A percentile compares a stretch with the other conserved stretches of the same genome.
These are phyloP conservation scores for Gnaphalium uliginosum DNA, from an alignment of 129 eudicot genomes.

Conservation along the genomic window DNA sequence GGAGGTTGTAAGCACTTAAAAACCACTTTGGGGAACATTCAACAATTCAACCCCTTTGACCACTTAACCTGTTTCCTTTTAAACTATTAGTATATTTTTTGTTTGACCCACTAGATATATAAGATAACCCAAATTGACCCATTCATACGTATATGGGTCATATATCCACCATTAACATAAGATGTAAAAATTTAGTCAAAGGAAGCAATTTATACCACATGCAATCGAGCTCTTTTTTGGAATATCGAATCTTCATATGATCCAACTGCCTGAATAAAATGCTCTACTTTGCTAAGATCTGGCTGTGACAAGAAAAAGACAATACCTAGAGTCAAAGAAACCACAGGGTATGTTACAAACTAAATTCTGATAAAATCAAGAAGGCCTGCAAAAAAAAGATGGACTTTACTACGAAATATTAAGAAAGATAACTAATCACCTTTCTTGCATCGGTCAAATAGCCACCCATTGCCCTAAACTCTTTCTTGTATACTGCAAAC, in stretches of 20 bases:
- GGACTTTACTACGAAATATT: background rate
- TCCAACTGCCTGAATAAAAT: constrained; percentile 94
- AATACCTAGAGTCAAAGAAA: constrained; percentile 17
- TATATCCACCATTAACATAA: background rate
- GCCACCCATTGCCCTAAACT: constrained; percentile 74
- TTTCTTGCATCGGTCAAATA: constrained; percentile 87
- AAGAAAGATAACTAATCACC: constrained; percentile 41
- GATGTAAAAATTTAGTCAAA: background rate
- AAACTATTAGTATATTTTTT: background rate
- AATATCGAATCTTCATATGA: constrained; percentile 78
- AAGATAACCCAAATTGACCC: background rate
- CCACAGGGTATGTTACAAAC: background rate
- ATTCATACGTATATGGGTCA: background rate
- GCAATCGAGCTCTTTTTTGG: constrained; percentile 76
- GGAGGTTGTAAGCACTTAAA: background rate
- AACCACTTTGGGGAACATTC: background rate
- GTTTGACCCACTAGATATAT: background rate
- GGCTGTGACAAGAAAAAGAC: constrained; percentile 57
- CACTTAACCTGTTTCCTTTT: background rate
- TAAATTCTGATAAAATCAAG: background rate
- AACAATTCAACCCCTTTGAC: background rate
- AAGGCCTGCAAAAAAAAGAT: background rate
- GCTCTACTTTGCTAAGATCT: constrained; percentile 74
- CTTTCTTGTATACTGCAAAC: constrained; percentile 91
- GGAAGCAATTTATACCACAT: constrained; percentile 48